These are phyloP conservation scores for Pythium plurisporium DNA, from an alignment of 352 stramenopile genomes.

Conservation along the genomic window DNA sequence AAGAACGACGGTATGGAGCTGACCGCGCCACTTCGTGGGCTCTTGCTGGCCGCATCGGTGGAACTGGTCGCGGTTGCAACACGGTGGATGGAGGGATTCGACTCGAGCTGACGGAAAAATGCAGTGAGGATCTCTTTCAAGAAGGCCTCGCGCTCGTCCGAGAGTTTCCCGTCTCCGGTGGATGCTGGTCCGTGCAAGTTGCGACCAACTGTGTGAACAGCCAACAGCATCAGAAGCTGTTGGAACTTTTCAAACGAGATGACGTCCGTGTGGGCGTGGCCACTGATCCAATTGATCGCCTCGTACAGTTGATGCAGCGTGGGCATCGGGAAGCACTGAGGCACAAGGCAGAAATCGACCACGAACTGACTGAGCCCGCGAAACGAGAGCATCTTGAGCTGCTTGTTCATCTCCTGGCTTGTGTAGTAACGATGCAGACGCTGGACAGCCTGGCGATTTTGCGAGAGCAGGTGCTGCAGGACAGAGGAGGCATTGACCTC, in stretches of 20 bases:
- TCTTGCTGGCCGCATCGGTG: no score
- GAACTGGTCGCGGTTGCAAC: not conserved
- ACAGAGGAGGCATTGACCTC: slow-evolving; percentile 18
- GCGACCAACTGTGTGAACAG: slow-evolving; percentile 3
- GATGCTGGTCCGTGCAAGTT: not conserved
- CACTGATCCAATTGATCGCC: slow-evolving; percentile 63
- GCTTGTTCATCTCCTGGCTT: slow-evolving; percentile 22
- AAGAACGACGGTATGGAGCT: no score
- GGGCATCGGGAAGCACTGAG: slow-evolving; percentile 18
- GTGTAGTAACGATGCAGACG: slow-evolving; percentile 56
- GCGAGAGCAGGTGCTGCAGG: slow-evolving; percentile 25
- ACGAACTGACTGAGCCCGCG: slow-evolving; percentile 39
- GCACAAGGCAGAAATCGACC: slow-evolving; percentile 44
- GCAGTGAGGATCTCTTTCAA: slow-evolving; percentile 1
- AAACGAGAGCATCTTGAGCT: slow-evolving; percentile 58
- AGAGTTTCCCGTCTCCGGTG: not conserved
- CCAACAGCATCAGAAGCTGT: slow-evolving; percentile 36
- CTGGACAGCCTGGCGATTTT: slow-evolving; percentile 39
- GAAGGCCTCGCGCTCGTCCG: slow-evolving; percentile 1
- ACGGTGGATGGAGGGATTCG: slow-evolving; percentile 6
- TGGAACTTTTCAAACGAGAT: slow-evolving; percentile 72
- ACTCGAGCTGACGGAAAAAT: slow-evolving; percentile 9
- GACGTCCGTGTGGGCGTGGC: slow-evolving; percentile 53
- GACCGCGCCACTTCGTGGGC: no score
- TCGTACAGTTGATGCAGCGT: slow-evolving; percentile 51